Percentiles rank a stretch among this genome's conserved stretches.
Conservation (phyloP, 345 rosid species). For the Lepidium aucheri region DNA sequence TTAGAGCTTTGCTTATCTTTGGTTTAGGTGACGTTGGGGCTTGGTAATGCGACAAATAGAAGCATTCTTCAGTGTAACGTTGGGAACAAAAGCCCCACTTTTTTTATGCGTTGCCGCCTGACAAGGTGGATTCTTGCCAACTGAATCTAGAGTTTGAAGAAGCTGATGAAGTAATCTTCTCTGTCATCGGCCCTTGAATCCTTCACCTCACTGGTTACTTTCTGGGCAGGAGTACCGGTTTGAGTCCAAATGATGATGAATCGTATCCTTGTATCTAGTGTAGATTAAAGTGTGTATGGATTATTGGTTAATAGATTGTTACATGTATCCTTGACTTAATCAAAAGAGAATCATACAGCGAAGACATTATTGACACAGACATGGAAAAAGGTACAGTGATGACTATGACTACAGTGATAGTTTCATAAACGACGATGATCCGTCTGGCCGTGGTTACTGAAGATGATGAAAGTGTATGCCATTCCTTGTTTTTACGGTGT, state of each 20-base stretch:
- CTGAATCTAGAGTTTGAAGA: conserved; percentile 70
- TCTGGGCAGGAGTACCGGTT: conserved; percentile 10
- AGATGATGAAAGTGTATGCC: conserved; percentile 40
- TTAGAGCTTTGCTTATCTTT: background rate
- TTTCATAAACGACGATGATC: conserved; percentile 60
- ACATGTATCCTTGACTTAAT: conserved; percentile 8
- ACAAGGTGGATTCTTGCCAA: conserved; percentile 42
- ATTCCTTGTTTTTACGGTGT: too few species aligned
- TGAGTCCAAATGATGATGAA: conserved; percentile 26
- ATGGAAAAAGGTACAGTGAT: conserved; percentile 44
- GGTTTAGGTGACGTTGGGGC: conserved; percentile 54
- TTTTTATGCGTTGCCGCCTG: conserved; percentile 54
- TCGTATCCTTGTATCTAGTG: conserved; percentile 46
- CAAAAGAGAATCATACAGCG: conserved; percentile 56
- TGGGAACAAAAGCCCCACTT: conserved; percentile 54
- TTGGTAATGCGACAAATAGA: conserved; percentile 26
- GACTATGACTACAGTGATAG: conserved; percentile 56
- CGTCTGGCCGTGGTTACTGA: conserved; percentile 12
- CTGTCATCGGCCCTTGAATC: conserved; percentile 57
- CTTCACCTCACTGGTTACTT: conserved; percentile 74
- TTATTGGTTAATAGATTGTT: background rate
- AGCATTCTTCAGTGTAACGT: conserved; percentile 66
- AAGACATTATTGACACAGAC: conserved; percentile 55
- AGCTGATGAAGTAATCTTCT: conserved; percentile 58
- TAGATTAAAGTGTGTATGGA: background rate